phyloP scores from a whole-genome alignment of 805 yeast species.

The Spathaspora girioi region DNA sequence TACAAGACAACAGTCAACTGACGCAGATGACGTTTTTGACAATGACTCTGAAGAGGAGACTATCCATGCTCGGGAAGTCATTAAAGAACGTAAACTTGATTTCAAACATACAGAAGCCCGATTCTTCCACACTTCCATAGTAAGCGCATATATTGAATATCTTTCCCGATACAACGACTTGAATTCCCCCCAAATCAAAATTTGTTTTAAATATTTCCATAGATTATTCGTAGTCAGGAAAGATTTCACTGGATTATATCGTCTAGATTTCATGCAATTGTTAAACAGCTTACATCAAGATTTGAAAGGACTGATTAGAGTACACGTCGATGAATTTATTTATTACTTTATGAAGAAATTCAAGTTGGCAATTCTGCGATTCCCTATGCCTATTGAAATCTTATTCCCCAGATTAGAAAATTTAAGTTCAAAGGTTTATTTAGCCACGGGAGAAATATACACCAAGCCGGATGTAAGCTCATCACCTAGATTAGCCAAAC shows the following conservation, averaged over 20 bases:
- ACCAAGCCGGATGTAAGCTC: conserved; percentile 14
- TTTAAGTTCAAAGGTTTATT: conserved; percentile 44
- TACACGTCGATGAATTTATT: conserved; percentile 63
- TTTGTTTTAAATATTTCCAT: conserved; percentile 67
- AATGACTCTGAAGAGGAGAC: conserved; percentile 26
- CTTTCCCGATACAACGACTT: conserved; percentile 62
- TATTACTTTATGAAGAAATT: conserved; percentile 60
- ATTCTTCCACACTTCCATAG: conserved; percentile 55
- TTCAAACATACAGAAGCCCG: conserved; percentile 37
- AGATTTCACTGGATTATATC: conserved; percentile 53
- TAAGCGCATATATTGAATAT: conserved; percentile 62
- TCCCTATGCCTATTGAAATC: conserved; percentile 63
- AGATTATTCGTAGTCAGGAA: conserved; percentile 58
- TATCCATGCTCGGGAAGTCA: conserved; percentile 30
- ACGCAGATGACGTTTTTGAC: conserved; percentile 24
- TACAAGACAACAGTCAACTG: conserved; percentile 14
- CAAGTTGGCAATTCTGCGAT: conserved; percentile 43
- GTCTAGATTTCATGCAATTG: conserved; percentile 73
- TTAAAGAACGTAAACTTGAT: conserved; percentile 46
- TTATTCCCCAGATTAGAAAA: conserved; percentile 58
- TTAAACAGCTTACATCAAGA: conserved; percentile 47
- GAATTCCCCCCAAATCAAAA: conserved; percentile 54
- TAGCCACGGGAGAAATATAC: conserved; percentile 56
- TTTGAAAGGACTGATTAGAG: conserved; percentile 41
- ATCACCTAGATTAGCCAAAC: conserved; percentile 25